phyloP scores from a whole-genome alignment of 1,139 yeast species.

The Candida sp. region DNA sequence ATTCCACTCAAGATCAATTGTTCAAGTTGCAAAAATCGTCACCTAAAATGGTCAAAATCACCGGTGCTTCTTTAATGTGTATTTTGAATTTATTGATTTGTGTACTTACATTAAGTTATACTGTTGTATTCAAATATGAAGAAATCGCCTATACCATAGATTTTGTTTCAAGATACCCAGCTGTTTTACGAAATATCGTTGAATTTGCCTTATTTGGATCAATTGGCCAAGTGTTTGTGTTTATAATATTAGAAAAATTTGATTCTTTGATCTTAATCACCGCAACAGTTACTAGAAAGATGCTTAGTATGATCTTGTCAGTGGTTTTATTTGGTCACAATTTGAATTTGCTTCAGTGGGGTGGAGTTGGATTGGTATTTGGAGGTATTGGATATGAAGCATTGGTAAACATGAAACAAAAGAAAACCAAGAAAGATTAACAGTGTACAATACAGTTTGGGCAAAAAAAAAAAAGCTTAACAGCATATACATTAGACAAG shows the following conservation, averaged over 20 bases:
- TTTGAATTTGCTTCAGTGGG: constrained; percentile 64
- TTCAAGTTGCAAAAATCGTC: constrained; percentile 39
- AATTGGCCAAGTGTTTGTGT: constrained; percentile 88
- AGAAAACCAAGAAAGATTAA: constrained; percentile 2
- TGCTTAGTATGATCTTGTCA: constrained; percentile 91
- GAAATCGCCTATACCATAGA: constrained; percentile 48
- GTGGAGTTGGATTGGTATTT: constrained; percentile 77
- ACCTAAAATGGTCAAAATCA: constrained; percentile 13
- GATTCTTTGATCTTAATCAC: constrained; percentile 85
- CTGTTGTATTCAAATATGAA: constrained; percentile 35
- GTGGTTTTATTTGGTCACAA: constrained; percentile 82
- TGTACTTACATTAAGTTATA: constrained; percentile 35
- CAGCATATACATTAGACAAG: too few species aligned
- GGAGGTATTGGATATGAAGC: constrained; percentile 53
- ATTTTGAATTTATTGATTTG: constrained; percentile 64
- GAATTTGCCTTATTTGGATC: constrained; percentile 81
- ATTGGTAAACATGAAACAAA: constrained; percentile 11
- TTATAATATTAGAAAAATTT: constrained; percentile 75
- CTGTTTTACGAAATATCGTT: constrained; percentile 55
- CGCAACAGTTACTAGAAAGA: constrained; percentile 93
- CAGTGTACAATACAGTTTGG: too few species aligned
- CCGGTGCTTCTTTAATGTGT: constrained; percentile 87
- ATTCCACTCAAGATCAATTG: constrained; percentile 88
- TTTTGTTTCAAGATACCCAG: constrained; percentile 40
- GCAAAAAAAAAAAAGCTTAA: too few species aligned